Conservation (phyloP, 371 early-diverging fungal species). For the Gilbertella persicaria region DNA sequence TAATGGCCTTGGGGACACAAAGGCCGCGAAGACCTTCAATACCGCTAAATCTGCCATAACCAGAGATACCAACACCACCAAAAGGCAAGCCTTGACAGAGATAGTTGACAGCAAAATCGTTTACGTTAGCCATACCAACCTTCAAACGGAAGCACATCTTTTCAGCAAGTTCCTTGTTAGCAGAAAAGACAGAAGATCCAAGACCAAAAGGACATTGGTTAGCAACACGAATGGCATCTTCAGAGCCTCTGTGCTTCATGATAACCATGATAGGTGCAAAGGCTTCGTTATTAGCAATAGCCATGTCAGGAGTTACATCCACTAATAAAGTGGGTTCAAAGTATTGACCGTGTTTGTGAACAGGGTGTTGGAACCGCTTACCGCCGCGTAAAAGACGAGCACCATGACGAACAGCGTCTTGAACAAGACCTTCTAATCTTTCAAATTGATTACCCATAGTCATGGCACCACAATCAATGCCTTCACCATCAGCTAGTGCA, state of each 20-base stretch:
- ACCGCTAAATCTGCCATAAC: slow-evolving; percentile 78
- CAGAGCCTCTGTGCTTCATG: slow-evolving; percentile 71
- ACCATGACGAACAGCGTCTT: slow-evolving; percentile 78
- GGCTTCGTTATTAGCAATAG: slow-evolving; percentile 72
- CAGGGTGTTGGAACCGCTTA: slow-evolving; percentile 63
- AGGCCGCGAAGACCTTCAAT: slow-evolving; percentile 75
- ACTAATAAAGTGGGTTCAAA: slow-evolving; percentile 82
- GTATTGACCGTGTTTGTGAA: slow-evolving; percentile 74
- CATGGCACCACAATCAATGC: slow-evolving; percentile 82
- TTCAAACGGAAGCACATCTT: slow-evolving; percentile 65
- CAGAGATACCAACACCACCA: slow-evolving; percentile 81
- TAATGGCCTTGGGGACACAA: slow-evolving; percentile 73
- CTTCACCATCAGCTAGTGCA: slow-evolving; percentile 63
- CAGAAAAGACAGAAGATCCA: slow-evolving; percentile 81
- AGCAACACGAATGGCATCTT: slow-evolving; percentile 73
- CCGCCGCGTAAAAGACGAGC: slow-evolving; percentile 78
- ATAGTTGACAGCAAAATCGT: slow-evolving; percentile 87
- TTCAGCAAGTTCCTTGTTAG: slow-evolving; percentile 64
- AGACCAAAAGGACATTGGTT: slow-evolving; percentile 78
- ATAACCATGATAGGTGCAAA: slow-evolving; percentile 88
- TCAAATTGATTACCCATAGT: slow-evolving; percentile 65
- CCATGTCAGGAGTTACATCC: slow-evolving; percentile 75
- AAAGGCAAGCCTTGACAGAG: slow-evolving; percentile 84
- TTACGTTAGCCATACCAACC: slow-evolving; percentile 84
- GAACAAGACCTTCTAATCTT: slow-evolving; percentile 42